These are phyloP conservation scores for Pichia gijzeniarum DNA, from an alignment of 805 yeast genomes.

Conservation along the genomic window DNA sequence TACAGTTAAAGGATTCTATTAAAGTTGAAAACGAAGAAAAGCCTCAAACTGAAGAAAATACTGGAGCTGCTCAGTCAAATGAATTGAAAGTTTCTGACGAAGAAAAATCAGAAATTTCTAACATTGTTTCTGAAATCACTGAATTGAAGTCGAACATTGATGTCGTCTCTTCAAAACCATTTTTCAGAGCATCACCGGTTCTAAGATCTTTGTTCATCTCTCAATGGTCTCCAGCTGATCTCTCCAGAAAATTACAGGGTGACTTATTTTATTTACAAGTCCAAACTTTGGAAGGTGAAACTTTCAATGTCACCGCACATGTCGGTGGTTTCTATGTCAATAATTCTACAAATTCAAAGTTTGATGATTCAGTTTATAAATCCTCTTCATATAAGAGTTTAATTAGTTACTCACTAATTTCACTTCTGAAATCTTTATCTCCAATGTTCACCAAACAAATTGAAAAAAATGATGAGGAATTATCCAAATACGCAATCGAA, in stretches of 20 bases:
- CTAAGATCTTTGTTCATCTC: conserved; percentile 55
- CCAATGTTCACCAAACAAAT: conserved; percentile 53
- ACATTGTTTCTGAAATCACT: conserved; percentile 18
- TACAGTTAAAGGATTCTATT: conserved; percentile 33
- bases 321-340: conserved; percentile 76
- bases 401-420: conserved; percentile 44
- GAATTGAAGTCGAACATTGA: conserved; percentile 12
- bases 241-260: conserved; percentile 56
- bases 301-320: conserved; percentile 70
- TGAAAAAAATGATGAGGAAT: conserved; percentile 41
- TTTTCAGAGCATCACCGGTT: conserved; percentile 38
- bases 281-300: conserved; percentile 77
- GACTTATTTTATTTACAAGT: conserved; percentile 72
- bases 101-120: conserved; percentile 23
- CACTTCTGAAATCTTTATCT: conserved; percentile 59
- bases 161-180: conserved; percentile 28
- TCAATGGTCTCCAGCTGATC: conserved; percentile 82
- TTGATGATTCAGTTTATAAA: conserved; percentile 51
- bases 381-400: conserved; percentile 29
- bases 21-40: too few relatives aligned
- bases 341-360: conserved; percentile 56
- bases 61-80: conserved; percentile 15
- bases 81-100: conserved; percentile 26
- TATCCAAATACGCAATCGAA: conserved; percentile 43
- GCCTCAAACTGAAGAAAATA: conserved; percentile 14